Percentiles rank a stretch among this genome's conserved stretches.
These are phyloP conservation scores for Blastocystis sp. DNA, from an alignment of 352 stramenopile species.

Conservation along the genomic window DNA sequence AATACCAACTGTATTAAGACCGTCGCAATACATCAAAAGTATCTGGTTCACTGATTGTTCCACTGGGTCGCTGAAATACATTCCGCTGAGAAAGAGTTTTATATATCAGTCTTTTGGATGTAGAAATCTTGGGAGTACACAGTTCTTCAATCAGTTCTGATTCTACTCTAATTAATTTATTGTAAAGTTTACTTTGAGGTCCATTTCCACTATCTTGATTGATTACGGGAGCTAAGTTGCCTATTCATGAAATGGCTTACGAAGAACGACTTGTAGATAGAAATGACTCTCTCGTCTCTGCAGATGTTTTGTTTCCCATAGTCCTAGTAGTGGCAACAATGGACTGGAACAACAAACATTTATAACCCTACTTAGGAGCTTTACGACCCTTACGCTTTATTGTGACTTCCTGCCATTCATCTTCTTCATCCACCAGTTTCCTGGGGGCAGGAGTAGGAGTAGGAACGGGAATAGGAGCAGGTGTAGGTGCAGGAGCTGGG, in stretches of 20 bases:
- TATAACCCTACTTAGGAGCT: background rate
- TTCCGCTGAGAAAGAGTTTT: conserved; percentile 3
- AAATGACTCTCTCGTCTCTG: background rate
- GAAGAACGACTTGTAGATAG: background rate
- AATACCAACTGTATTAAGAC: background rate
- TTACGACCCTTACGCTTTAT: background rate
- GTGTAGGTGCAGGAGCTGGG: background rate
- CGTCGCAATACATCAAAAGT: conserved; percentile 18
- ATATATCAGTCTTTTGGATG: background rate
- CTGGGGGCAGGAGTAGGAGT: background rate
- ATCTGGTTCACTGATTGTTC: background rate
- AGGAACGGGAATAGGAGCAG: background rate
- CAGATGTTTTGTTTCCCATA: conserved; percentile 2
- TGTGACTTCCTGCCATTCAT: background rate
- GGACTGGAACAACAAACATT: background rate
- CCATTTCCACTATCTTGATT: background rate
- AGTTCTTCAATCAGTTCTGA: conserved; percentile 19
- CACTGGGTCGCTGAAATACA: conserved; percentile 2
- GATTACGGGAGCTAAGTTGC: background rate
- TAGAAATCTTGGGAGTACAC: background rate
- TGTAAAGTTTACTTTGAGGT: background rate
- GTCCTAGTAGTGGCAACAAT: background rate
- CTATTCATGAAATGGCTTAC: background rate
- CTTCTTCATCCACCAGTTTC: conserved; percentile 1
- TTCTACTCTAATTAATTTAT: background rate